Conservation (phyloP, 2,329 filamentous ascomycete species). For the Phaeosphaeria sp. region DNA sequence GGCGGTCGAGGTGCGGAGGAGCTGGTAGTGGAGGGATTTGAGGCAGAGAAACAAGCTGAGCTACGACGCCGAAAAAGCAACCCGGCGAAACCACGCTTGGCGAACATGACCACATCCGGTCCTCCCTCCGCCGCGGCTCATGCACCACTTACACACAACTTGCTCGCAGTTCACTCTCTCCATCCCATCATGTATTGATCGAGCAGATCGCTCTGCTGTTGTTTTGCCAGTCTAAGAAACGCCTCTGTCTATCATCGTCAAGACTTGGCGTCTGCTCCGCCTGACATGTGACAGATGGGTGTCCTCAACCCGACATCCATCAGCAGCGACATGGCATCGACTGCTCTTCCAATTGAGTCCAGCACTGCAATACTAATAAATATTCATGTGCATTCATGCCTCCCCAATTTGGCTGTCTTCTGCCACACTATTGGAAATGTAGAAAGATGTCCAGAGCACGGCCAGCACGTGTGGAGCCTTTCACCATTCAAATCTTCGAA, state of each 20-base stretch:
- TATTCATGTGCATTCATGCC: too few relatives aligned
- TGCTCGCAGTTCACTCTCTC: background rate
- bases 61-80: conserved; percentile 44
- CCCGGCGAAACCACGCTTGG: conserved; percentile 32
- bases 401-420: too few relatives aligned
- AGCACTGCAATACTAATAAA: too few relatives aligned
- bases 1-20: conserved; percentile 26
- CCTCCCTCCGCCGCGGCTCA: conserved; percentile 22
- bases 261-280: background rate
- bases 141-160: background rate
- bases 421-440: background rate
- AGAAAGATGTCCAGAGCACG: background rate
- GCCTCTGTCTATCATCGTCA: background rate
- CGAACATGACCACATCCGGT: conserved; percentile 32
- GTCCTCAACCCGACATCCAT: background rate
- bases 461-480: background rate
- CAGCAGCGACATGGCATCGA: background rate
- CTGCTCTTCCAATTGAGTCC: background rate
- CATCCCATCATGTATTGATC: background rate
- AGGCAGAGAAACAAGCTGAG: conserved; percentile 43
- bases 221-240: background rate
- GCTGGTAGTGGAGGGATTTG: conserved; percentile 45
- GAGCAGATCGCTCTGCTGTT: background rate
- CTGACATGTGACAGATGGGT: conserved; percentile 4
- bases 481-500: too few relatives aligned